Evolutionary conservation across 257 asterid genomes (phyloP).

Genomic region (Asclepias syriaca): DNA sequence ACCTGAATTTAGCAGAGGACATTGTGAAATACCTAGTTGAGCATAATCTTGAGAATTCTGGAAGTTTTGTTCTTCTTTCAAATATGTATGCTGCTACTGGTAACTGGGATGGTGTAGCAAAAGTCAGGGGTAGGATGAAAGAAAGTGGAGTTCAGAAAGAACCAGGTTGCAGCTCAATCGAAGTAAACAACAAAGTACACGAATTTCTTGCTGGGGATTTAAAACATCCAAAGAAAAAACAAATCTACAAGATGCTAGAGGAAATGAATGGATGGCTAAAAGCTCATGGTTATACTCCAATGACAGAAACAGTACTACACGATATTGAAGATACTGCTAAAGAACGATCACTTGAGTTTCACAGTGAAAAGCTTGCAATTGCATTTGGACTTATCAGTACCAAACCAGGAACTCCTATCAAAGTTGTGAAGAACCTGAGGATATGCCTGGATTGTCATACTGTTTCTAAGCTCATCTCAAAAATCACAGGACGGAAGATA

Average conservation of each 20-base stretch:
- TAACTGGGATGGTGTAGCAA: slow-evolving; percentile 12
- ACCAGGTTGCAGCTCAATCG: slow-evolving; percentile 18
- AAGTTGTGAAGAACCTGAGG: slow-evolving; percentile 13
- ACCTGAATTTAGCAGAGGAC: slow-evolving; percentile 6
- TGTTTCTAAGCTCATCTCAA: slow-evolving; percentile 13
- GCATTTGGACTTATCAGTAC: slow-evolving; percentile 17
- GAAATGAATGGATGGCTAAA: slow-evolving; percentile 18
- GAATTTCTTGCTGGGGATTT: slow-evolving; percentile 14
- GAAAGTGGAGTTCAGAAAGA: slow-evolving; percentile 7
- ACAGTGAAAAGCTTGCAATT: slow-evolving; percentile 17
- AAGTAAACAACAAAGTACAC: slow-evolving; percentile 6
- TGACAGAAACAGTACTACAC: slow-evolving; percentile 11
- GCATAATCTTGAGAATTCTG: slow-evolving; percentile 8
- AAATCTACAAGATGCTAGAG: slow-evolving; percentile 11
- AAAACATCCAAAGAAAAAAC: slow-evolving; percentile 4
- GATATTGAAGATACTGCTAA: slow-evolving; percentile 12
- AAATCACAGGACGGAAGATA: slow-evolving; percentile 17
- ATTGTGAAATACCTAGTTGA: slow-evolving; percentile 7
- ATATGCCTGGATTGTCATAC: slow-evolving; percentile 16
- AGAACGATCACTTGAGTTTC: slow-evolving; percentile 16
- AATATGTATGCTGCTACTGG: slow-evolving; percentile 11
- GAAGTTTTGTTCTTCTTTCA: slow-evolving; percentile 11
- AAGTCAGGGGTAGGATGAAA: slow-evolving; percentile 7
- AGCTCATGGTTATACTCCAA: slow-evolving; percentile 14
- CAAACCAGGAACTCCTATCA: slow-evolving; percentile 11